Base-by-base conservation (phyloP, 495 filamentous ascomycete genomes). In the Penicillium maclennaniae region DNA sequence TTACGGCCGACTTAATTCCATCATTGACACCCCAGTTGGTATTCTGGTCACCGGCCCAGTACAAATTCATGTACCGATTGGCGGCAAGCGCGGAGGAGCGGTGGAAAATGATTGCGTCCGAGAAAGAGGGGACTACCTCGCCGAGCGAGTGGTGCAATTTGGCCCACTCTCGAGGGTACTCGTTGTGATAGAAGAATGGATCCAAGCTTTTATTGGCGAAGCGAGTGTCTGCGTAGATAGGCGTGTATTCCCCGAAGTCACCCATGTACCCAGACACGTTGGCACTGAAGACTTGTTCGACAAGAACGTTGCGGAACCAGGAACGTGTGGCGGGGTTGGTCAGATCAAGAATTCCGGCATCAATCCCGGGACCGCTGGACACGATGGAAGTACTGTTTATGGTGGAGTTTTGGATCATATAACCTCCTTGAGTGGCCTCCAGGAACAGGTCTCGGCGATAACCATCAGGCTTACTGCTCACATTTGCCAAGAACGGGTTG, bases 11-110 rank as follows among this genome's bases (percentile, higher is more conserved):
- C 48, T 65, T 65, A 31, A 65, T 61, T 7, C 61, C 59, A 26
- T 65, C 61, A 26, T 64, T 64, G n/a, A 59, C 39, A n/a, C 58
- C 59, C 61, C 61, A 65, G 43, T 56, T 55, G 17, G 59, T 62
- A 38, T 62, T 25, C 42, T 65, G 58, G 31, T 65, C 61, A 26
- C 61, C 61, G 17, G 53, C 58, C 61, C 61, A 65, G 55, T 61
- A 65, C 9, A 65, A 44, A 41, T 65, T 65, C 59, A 61, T 61
- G 42, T 59, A 45, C 14, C 61, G 58, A 44, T 65, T 61, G 7
- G 55, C 47, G 0, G 46, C 59, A 53, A 65, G 39, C 2, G 61
- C 53, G 1, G 55, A 56, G 5, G 61, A 65, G 4, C 58, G 58
- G 23, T 65, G 61, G 47, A 61, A 65, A 8, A 65, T 50, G 23